Conservation (phyloP, 2,329 filamentous ascomycete genomes). For the Anthostomella pinea region DNA sequence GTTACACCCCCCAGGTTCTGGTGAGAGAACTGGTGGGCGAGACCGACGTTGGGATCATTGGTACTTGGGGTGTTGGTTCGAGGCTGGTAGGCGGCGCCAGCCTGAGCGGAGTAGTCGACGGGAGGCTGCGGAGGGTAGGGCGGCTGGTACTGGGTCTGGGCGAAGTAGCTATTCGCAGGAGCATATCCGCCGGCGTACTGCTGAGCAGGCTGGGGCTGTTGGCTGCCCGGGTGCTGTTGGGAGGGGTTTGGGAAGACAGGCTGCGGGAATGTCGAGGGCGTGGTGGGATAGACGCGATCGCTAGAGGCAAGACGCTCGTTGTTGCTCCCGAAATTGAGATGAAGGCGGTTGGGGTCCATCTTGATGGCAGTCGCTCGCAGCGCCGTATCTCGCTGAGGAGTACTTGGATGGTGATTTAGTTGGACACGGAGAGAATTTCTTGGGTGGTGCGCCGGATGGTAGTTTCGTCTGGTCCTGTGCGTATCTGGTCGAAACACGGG, state of each 20-base stretch:
- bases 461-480: too few relatives aligned
- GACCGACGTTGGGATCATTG: conserved; percentile 83
- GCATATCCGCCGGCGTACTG: conserved; percentile 47
- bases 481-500: too few relatives aligned
- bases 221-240: conserved; percentile 49
- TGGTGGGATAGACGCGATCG: conserved; percentile 77
- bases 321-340: conserved; percentile 65
- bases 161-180: conserved; percentile 56
- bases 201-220: conserved; percentile 37
- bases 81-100: conserved; percentile 42
- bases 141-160: conserved; percentile 55
- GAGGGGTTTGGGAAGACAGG: conserved; percentile 60
- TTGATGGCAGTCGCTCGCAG: too few relatives aligned
- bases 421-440: too few relatives aligned
- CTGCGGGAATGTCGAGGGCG: conserved; percentile 94
- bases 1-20: conserved; percentile 81
- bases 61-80: conserved; percentile 57
- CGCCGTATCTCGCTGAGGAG: too few relatives aligned
- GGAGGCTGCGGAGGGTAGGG: conserved; percentile 32
- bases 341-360: conserved; percentile 57
- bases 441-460: too few relatives aligned
- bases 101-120: conserved; percentile 29
- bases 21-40: conserved; percentile 95
- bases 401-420: too few relatives aligned
- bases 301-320: conserved; percentile 61